Conservation (phyloP, 345 rosid species). For the Pugionium dolabratum region DNA sequence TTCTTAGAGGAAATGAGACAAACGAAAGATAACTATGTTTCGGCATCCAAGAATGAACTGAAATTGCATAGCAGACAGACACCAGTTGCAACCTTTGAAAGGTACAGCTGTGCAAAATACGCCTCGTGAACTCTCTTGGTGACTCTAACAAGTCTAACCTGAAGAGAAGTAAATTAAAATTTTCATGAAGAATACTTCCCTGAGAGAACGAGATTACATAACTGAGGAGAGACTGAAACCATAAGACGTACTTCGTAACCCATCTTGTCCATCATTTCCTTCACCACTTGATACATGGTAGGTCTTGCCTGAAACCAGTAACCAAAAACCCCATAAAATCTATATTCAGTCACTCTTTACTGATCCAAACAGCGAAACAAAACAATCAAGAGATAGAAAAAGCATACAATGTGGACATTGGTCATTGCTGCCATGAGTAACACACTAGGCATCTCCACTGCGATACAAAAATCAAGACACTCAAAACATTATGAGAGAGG, state of each 20-base stretch:
- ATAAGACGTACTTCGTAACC: conserved; percentile 63
- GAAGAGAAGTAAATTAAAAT: conserved; percentile 38
- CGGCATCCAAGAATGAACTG: background rate
- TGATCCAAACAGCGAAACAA: conserved; percentile 19
- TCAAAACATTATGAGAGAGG: no score
- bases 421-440: conserved; percentile 94
- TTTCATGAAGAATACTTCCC: no score
- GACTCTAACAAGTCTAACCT: conserved; percentile 90
- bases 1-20: no score
- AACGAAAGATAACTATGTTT: no score
- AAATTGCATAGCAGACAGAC: no score
- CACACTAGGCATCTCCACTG: conserved; percentile 98
- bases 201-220: background rate
- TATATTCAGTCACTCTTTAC: conserved; percentile 24
- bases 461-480: conserved; percentile 35
- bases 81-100: conserved; percentile 89
- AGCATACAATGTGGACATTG: conserved; percentile 79
- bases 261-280: conserved; percentile 85
- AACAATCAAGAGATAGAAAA: background rate
- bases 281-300: conserved; percentile 84
- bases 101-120: conserved; percentile 75
- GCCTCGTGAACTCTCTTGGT: conserved; percentile 95
- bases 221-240: background rate
- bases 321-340: conserved; percentile 25
- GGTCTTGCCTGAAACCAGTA: conserved; percentile 78